Conservation (phyloP, 495 filamentous ascomycete species). For the Lophiotrema nucula region DNA sequence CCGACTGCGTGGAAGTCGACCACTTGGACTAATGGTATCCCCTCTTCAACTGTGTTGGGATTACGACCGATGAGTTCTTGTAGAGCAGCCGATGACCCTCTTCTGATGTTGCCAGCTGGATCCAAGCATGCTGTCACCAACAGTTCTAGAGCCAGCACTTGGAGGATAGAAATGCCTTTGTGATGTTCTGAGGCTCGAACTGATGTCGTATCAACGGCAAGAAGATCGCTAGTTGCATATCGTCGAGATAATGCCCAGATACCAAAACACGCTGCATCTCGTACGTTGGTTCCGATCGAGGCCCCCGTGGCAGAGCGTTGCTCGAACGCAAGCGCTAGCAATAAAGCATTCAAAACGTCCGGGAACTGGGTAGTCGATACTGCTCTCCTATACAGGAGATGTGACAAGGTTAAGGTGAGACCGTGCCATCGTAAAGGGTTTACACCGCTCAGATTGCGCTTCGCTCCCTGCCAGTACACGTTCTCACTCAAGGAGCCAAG, state of each 20-base stretch:
- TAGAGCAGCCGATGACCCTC: conserved; percentile 87
- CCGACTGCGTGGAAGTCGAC: conserved; percentile 94
- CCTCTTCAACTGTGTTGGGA: conserved; percentile 74
- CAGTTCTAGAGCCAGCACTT: conserved; percentile 75
- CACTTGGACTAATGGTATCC: conserved; percentile 79
- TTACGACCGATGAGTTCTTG: conserved; percentile 94
- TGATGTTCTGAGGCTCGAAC: conserved; percentile 21
- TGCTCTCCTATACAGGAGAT: conserved; percentile 76
- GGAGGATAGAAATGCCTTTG: conserved; percentile 56
- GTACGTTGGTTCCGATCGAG: conserved; percentile 87
- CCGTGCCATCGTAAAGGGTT: conserved; percentile 89
- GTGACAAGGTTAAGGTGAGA: conserved; percentile 78
- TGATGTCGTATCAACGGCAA: conserved; percentile 50
- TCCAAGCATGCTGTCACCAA: conserved; percentile 82
- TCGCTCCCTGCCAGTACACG: conserved; percentile 62
- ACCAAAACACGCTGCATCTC: conserved; percentile 94
- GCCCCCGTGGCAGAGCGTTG: conserved; percentile 75
- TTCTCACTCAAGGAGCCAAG: conserved; percentile 72
- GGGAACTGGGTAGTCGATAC: conserved; percentile 64
- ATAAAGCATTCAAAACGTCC: conserved; percentile 66
- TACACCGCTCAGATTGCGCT: conserved; percentile 66
- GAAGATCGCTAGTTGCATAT: conserved; percentile 77
- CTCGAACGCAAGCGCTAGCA: conserved; percentile 79
- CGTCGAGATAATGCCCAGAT: conserved; percentile 88
- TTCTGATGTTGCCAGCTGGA: conserved; percentile 84